Evolutionary conservation across 805 yeast genomes (phyloP).

Genomic region (Barnettozyma californica): DNA sequence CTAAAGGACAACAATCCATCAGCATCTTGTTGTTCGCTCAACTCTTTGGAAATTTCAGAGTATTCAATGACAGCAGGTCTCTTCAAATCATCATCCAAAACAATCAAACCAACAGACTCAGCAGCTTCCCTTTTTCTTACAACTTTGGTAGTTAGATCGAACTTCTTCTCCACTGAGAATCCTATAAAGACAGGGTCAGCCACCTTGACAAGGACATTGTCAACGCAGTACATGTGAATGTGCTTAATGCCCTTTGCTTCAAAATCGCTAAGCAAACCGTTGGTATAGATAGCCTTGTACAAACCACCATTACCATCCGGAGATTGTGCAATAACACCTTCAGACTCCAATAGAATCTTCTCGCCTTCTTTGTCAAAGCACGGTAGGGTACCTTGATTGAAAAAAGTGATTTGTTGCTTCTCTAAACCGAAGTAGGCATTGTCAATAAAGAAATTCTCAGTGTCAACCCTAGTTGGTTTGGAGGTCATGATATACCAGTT

Average conservation of each 20-base stretch:
- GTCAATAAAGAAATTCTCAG: slow-evolving; percentile 62
- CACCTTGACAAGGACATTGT: slow-evolving; percentile 83
- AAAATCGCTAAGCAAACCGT: slow-evolving; percentile 67
- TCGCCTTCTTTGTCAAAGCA: slow-evolving; percentile 71
- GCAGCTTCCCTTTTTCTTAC: slow-evolving; percentile 86
- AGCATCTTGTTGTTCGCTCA: slow-evolving; percentile 60
- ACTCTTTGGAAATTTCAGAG: slow-evolving; percentile 75
- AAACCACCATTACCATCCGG: slow-evolving; percentile 99
- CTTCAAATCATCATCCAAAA: slow-evolving; percentile 45
- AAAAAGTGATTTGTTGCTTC: slow-evolving; percentile 59
- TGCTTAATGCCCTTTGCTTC: slow-evolving; percentile 67
- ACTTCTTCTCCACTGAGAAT: slow-evolving; percentile 62
- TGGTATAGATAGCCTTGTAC: slow-evolving; percentile 70
- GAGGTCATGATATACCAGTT: slow-evolving; percentile 96
- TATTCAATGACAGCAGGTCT: slow-evolving; percentile 92
- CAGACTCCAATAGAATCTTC: slow-evolving; percentile 58
- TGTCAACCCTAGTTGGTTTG: slow-evolving; percentile 71
- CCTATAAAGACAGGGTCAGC: slow-evolving; percentile 90
- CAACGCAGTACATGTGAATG: slow-evolving; percentile 95
- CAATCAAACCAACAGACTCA: slow-evolving; percentile 92
- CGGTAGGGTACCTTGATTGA: slow-evolving; percentile 94
- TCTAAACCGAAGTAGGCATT: slow-evolving; percentile 69
- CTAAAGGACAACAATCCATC: slow-evolving; percentile 64
- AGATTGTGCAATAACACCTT: slow-evolving; percentile 60
- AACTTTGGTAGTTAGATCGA: slow-evolving; percentile 84